phyloP scores from a whole-genome alignment of 371 early-diverging fungal species.

The Mortierella sp. region DNA sequence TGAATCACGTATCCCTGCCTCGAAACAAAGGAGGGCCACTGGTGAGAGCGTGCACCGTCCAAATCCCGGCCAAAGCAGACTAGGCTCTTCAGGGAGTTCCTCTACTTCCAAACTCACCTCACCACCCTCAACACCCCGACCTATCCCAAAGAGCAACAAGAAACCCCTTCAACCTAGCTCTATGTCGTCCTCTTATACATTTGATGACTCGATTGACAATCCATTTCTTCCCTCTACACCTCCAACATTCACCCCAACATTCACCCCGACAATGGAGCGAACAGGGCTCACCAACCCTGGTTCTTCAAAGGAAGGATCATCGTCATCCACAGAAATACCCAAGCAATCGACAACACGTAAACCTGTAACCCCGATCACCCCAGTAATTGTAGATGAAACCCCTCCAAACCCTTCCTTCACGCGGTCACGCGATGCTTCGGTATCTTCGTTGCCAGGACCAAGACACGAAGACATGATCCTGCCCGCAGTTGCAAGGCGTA shows the following conservation, averaged over 20 bases:
- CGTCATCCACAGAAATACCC: not conserved
- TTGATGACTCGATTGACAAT: slow-evolving; percentile 34
- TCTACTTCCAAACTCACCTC: slow-evolving; percentile 12
- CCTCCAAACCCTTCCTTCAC: slow-evolving; percentile 9
- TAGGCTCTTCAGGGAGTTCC: slow-evolving; percentile 1
- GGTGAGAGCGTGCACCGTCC: slow-evolving; percentile 41
- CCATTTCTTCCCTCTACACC: slow-evolving; percentile 49
- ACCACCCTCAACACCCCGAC: slow-evolving; percentile 32
- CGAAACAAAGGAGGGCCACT: slow-evolving; percentile 36
- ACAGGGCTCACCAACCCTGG: slow-evolving; percentile 19
- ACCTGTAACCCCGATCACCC: slow-evolving; percentile 2
- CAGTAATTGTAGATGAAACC: slow-evolving; percentile 7
- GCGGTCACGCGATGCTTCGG: slow-evolving; percentile 25
- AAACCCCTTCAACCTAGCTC: slow-evolving; percentile 13
- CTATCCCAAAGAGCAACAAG: slow-evolving; percentile 44
- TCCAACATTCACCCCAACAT: slow-evolving; percentile 40
- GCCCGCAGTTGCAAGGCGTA: slow-evolving; percentile 41
- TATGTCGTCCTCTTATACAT: slow-evolving; percentile 30
- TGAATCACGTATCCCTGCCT: slow-evolving; percentile 28
- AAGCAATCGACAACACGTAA: not conserved
- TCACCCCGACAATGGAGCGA: slow-evolving; percentile 49
- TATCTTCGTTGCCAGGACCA: slow-evolving; percentile 29
- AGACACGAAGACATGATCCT: slow-evolving; percentile 53
- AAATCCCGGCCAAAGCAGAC: slow-evolving; percentile 1
- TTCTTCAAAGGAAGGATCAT: slow-evolving; percentile 1